These are phyloP conservation scores for Ophiostoma sp. DNA, from an alignment of 2,329 filamentous ascomycete genomes.

Conservation along the genomic window DNA sequence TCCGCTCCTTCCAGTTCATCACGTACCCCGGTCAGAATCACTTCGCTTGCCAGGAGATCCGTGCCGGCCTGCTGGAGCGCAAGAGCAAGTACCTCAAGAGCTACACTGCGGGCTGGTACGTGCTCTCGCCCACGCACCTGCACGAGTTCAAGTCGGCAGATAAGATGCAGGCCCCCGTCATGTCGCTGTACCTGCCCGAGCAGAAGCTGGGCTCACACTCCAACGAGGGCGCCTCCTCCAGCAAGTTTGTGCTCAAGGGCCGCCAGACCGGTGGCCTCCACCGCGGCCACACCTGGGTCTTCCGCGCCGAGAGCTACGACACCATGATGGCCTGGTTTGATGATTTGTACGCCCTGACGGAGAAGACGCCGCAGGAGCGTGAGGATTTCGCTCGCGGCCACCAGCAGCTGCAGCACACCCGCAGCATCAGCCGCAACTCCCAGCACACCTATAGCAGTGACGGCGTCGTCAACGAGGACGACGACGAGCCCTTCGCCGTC, in stretches of 20 bases:
- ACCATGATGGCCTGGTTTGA: constrained; percentile 98
- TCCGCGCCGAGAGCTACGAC: constrained; percentile 73
- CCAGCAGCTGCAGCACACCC: constrained; percentile 54
- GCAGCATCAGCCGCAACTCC: constrained; percentile 70
- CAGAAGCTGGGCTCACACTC: constrained; percentile 96
- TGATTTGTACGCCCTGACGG: constrained; percentile 85
- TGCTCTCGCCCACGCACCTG: constrained; percentile 91
- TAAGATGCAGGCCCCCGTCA: constrained; percentile 84
- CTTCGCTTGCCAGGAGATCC: constrained; percentile 76
- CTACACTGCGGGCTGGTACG: constrained; percentile 96
- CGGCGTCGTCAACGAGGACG: constrained; percentile 73
- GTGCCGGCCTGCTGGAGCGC: constrained; percentile 87
- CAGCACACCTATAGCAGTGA: constrained; percentile 69
- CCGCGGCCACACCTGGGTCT: constrained; percentile 73
- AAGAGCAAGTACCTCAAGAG: constrained; percentile 99
- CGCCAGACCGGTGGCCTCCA: constrained; percentile 92
- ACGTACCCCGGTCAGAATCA: constrained; percentile 90
- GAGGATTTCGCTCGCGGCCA: constrained; percentile 72
- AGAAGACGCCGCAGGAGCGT: constrained; percentile 84
- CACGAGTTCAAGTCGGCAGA: constrained; percentile 99
- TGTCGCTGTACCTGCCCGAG: constrained; percentile 93
- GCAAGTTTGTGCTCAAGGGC: constrained; percentile 98
- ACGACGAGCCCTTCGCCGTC: constrained; percentile 63
- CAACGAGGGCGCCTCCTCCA: constrained; percentile 75
- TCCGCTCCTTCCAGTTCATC: constrained; percentile 78